Evolutionary conservation across 371 early-diverging fungal species (phyloP), one percentile per base, ranked within the genome.

Genomic region (Mortierella sp.): DNA sequence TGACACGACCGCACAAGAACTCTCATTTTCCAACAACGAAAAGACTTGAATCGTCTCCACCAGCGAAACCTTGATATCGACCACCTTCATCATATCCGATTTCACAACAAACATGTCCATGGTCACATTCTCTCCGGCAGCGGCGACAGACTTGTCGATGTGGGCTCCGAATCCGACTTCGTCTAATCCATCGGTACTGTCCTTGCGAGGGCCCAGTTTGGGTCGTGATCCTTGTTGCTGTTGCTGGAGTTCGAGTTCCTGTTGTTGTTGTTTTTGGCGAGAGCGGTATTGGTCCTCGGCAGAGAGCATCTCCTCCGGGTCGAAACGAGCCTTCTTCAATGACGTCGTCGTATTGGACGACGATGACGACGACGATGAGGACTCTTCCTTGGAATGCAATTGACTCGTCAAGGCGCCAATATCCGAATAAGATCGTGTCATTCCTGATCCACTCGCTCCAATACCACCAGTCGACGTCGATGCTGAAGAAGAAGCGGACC

Each of bases 111-210:
- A 85, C 80, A 85, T 85, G 21, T 81, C 80, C 38, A 85, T 55
- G 3, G 86, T 74, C 13, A 85, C 75, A 31, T 76, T 73, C n/a
- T 85, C 82, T 5, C 86, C 86, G 1, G 86, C 86, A 14, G 86
- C 81, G 16, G 77, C 86, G 2, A 85, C 80, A 0, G 86, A 85
- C 54, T 85, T 85, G 80, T 85, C 86, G 45, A 85, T 82, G 50
- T 85, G 80, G 1, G 86, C 86, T 42, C 82, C 86, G 26, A 85
- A 85, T 19, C 86, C 86, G 48, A 85, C 86, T 55, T 85, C 86
- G n/a, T 85, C 86, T 21, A 85, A 38, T 21, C 70, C 73, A 48
- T 84, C 80, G 10, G 9, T 19, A 28, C 74, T 73, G 16, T 73
- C 70, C 26, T 48, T 80, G 47, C 34, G 47, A n/a, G 4, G 11